These are phyloP conservation scores for Candida gorgasii DNA, from an alignment of 805 yeast genomes.

Conservation along the genomic window DNA sequence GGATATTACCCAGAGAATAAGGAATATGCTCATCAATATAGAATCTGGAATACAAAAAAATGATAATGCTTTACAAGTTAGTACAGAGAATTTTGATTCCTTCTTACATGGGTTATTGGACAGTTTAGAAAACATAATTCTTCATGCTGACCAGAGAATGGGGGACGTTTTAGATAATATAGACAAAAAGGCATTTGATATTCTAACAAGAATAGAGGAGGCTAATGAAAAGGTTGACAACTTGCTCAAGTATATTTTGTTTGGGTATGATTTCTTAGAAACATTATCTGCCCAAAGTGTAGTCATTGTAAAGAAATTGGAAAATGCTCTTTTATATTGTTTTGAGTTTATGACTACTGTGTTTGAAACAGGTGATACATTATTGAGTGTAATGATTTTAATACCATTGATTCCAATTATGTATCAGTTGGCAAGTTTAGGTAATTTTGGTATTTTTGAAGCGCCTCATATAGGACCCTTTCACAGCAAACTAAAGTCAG, in stretches of 20 bases:
- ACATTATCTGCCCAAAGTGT: too few relatives aligned
- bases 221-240: slow-evolving; percentile 3
- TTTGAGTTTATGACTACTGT: too few relatives aligned
- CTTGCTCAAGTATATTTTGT: neutral
- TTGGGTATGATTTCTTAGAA: neutral
- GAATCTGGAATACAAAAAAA: slow-evolving; percentile 6
- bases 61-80: neutral
- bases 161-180: slow-evolving; percentile 10
- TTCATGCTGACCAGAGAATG: slow-evolving; percentile 10
- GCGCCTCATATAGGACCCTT: too few relatives aligned
- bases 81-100: neutral
- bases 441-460: too few relatives aligned
- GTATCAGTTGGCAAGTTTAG: too few relatives aligned
- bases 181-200: slow-evolving; percentile 11
- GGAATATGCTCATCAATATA: slow-evolving; percentile 1
- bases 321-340: too few relatives aligned
- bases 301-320: too few relatives aligned
- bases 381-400: too few relatives aligned
- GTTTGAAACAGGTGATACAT: too few relatives aligned
- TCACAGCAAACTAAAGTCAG: too few relatives aligned
- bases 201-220: slow-evolving; percentile 12
- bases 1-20: slow-evolving; percentile 7
- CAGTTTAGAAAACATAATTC: slow-evolving; percentile 6
- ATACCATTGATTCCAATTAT: too few relatives aligned
- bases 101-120: slow-evolving; percentile 11